Conservation (phyloP, 306 rosid species). For the Betula pendula region DNA sequence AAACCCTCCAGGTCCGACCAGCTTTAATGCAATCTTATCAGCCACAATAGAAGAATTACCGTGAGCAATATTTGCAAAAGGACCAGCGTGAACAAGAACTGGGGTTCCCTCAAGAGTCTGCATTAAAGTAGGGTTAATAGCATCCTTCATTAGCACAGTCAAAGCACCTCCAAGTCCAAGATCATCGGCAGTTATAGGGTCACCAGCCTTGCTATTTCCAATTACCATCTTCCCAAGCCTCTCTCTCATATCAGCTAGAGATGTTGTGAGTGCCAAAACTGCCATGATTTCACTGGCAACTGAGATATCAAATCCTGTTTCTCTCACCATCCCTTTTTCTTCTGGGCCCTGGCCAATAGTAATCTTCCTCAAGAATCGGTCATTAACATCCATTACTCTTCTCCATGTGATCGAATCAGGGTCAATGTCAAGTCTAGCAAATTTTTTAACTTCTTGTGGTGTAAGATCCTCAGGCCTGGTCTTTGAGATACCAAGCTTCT, state of each 20-base stretch:
- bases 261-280: slow-evolving; percentile 91
- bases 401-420: slow-evolving; percentile 92
- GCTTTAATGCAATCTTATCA: slow-evolving; percentile 92
- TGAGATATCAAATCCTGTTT: slow-evolving; percentile 93
- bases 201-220: slow-evolving; percentile 92
- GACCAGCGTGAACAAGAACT: slow-evolving; percentile 99
- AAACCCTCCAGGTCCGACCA: slow-evolving; percentile 95
- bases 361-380: slow-evolving; percentile 89
- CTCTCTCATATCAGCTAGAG: slow-evolving; percentile 92
- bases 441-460: slow-evolving; percentile 74
- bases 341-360: slow-evolving; percentile 92
- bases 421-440: slow-evolving; percentile 92
- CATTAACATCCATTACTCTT: slow-evolving; percentile 96
- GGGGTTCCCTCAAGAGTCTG: slow-evolving; percentile 99
- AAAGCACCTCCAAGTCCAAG: slow-evolving; percentile 97
- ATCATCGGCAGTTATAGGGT: slow-evolving; percentile 91
- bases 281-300: slow-evolving; percentile 99
- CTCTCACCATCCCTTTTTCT: slow-evolving; percentile 98
- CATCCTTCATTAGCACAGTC: slow-evolving; percentile 95
- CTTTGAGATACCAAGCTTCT: slow-evolving; percentile 79
- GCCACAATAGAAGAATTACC: slow-evolving; percentile 98
- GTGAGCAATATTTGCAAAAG: slow-evolving; percentile 94
- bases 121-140: slow-evolving; percentile 96
- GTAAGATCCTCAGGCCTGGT: slow-evolving; percentile 84
- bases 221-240: slow-evolving; percentile 97